phyloP scores from a whole-genome alignment of 2,329 filamentous ascomycete genomes.

The Ustulina deusta region DNA sequence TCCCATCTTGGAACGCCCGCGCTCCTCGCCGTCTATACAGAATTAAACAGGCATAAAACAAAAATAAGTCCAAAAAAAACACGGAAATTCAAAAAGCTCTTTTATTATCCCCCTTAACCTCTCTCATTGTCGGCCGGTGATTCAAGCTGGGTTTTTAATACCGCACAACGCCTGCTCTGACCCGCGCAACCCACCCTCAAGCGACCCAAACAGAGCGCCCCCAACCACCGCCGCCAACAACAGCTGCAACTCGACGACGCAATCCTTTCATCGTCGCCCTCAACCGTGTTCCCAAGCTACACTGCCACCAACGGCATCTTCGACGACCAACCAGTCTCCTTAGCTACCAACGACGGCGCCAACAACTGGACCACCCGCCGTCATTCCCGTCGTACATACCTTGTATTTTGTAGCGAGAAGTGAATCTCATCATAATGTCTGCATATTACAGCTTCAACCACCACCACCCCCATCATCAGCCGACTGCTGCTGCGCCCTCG shows the following conservation, averaged over 20 bases:
- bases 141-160: conserved; percentile 37
- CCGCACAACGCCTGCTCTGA: conserved; percentile 28
- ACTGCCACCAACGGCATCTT: conserved; percentile 37
- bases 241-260: conserved; percentile 26
- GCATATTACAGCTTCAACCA: conserved; percentile 72
- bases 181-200: conserved; percentile 33
- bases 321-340: conserved; percentile 18
- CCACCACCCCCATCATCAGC: conserved; percentile 59
- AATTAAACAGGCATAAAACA: conserved; percentile 30
- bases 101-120: conserved; percentile 23
- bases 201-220: conserved; percentile 30
- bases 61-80: conserved; percentile 26
- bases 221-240: conserved; percentile 31
- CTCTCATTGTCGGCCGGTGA: conserved; percentile 36
- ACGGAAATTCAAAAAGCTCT: conserved; percentile 30
- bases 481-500: conserved; percentile 65
- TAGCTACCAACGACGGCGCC: conserved; percentile 40
- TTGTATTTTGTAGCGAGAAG: conserved; percentile 35
- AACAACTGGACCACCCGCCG: conserved; percentile 28
- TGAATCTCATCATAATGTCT: conserved; percentile 65
- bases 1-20: conserved; percentile 20
- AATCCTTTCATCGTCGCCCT: conserved; percentile 9
- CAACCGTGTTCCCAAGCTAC: conserved; percentile 18
- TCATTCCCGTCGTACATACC: conserved; percentile 33
- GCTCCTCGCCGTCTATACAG: conserved; percentile 28